Percentiles rank a stretch among this genome's conserved stretches.
Evolutionary conservation across 192 early-diverging fungal species (phyloP).

Genomic region (Coemansia sp.): DNA sequence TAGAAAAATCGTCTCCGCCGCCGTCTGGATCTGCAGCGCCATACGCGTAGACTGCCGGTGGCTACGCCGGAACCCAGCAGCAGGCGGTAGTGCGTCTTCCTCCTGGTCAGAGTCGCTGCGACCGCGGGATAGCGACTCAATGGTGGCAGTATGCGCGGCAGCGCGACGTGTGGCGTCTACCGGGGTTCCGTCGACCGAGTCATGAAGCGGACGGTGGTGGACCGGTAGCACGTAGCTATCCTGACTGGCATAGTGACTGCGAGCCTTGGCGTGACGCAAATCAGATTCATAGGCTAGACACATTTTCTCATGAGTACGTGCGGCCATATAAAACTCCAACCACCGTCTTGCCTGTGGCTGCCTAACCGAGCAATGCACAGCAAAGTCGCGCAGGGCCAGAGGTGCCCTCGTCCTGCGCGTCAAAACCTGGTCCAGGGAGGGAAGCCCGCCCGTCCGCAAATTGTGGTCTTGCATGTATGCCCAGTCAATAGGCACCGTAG

Average conservation of each 20-base stretch:
- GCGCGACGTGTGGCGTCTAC: conserved; percentile 16
- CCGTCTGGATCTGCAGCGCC: conserved; percentile 57
- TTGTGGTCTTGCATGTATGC: conserved; percentile 59
- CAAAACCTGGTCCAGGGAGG: conserved; percentile 58
- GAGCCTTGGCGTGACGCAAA: conserved; percentile 53
- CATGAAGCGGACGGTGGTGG: not conserved
- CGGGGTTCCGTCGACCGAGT: not conserved
- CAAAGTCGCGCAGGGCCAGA: conserved; percentile 55
- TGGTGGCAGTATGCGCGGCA: conserved; percentile 43
- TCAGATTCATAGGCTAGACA: conserved; percentile 56
- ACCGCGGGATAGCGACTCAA: conserved; percentile 46
- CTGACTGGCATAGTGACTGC: conserved; percentile 45
- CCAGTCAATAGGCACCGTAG: conserved; percentile 46
- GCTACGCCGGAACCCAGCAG: conserved; percentile 30
- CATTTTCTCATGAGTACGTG: conserved; percentile 56
- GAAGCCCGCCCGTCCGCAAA: conserved; percentile 53
- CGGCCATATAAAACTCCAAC: conserved; percentile 60
- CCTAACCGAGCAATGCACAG: conserved; percentile 55
- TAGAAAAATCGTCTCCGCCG: conserved; percentile 52
- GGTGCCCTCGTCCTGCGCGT: conserved; percentile 50
- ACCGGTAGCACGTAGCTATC: conserved; percentile 16
- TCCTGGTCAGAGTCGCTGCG: not conserved
- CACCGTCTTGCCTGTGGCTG: conserved; percentile 58
- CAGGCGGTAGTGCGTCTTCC: too few relatives aligned
- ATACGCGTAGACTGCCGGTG: conserved; percentile 52